Base-by-base conservation (phyloP, 257 asterid species). In the Ilex aquifolium region DNA sequence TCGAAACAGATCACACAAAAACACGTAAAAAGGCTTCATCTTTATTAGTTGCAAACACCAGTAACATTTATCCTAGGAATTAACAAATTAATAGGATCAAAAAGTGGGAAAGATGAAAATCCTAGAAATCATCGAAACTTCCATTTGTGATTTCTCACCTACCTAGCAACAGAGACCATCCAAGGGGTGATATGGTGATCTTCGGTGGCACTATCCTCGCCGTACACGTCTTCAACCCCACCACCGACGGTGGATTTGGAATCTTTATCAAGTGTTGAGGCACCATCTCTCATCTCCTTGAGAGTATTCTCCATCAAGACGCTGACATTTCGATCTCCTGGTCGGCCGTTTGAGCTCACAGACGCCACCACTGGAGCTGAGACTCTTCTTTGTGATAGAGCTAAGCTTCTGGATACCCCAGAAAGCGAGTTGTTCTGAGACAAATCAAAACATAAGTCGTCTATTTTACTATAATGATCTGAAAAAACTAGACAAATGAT, bases 181-280 rank as follows among this genome's bases (percentile, higher is more conserved):
- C 94, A 85, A 8, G 95, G 95, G 36, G 91, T 86, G 70, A 83
- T 78, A 40, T 67, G 73, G 71, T 79, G 90, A 76, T 83, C 87
- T 79, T 86, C 91, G 14, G 88, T 81, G 82, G 95, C 95, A 64
- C 76, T 81, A 81, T 86, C 95, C 81, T 86, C 95, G 3, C 95
- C 95, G 74, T 86, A 86, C 57, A 86, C 83, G 51, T 86, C 95
- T 48, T 80, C 83, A 44, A 86, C 95, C 36, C 91, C 91, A 31
- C 95, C 91, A 56, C 83, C 84, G 44, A 78, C 85, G 60, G 79
- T 32, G 56, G 91, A 61, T 58, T 67, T 58, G 1, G 68, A 29
- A 31, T 80, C 82, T 17, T 60, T 54, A 71, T 75, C 86, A 36
- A 40, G 32, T 65, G 49, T 60, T 21, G 72, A 63, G 13, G 77